Evolutionary conservation across 108 stramenopile species (phyloP).

Genomic region (Heterococcus sp.): DNA sequence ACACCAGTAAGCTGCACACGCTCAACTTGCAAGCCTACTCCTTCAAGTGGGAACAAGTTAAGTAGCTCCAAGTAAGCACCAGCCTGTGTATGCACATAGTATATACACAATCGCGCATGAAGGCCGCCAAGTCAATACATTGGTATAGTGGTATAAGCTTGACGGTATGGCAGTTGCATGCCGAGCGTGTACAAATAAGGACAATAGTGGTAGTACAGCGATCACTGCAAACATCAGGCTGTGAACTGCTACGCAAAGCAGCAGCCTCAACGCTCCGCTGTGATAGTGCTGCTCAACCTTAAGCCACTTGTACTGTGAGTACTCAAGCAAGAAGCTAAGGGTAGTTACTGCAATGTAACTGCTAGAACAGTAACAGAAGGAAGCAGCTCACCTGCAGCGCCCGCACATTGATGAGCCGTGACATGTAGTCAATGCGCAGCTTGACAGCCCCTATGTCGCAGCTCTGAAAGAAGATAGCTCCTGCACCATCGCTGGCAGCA

Average conservation of each 20-base stretch:
- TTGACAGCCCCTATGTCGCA: constrained; percentile 35
- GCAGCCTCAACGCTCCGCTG: too few species aligned
- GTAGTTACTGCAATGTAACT: background rate
- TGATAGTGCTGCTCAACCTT: too few species aligned
- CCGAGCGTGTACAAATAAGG: too few species aligned
- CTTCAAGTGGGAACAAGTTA: constrained; percentile 45
- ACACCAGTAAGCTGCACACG: background rate
- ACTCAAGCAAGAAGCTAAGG: too few species aligned
- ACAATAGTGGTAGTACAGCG: too few species aligned
- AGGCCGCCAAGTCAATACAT: background rate
- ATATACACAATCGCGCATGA: background rate
- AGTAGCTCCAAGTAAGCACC: constrained; percentile 46
- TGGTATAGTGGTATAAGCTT: too few species aligned
- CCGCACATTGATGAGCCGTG: constrained; percentile 26
- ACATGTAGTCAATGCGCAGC: constrained; percentile 27
- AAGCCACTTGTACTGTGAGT: too few species aligned
- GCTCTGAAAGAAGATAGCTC: constrained; percentile 27
- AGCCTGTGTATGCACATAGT: background rate
- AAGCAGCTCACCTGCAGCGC: constrained; percentile 14
- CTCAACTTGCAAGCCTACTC: constrained; percentile 9
- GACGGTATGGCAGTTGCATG: too few species aligned
- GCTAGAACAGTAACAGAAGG: background rate
- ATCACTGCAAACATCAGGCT: too few species aligned
- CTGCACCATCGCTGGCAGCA: background rate
- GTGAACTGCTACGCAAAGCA: too few species aligned